Evolutionary conservation across 495 filamentous ascomycete genomes (phyloP).

Genomic region (Chlorociboria aeruginascens): DNA sequence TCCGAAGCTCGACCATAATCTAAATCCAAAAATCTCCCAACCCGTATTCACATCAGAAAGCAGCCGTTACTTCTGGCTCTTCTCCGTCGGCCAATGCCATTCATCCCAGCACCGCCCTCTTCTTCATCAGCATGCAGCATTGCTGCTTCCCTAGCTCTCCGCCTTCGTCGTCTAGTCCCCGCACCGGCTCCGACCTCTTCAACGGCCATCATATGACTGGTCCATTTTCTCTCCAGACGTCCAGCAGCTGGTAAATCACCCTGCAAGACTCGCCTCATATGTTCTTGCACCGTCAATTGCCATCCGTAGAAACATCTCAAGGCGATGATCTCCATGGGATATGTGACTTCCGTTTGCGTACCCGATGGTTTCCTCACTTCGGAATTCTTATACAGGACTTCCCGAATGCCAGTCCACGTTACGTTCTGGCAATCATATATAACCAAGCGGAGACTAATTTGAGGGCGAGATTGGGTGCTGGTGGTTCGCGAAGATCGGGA

Average conservation of each 20-base stretch:
- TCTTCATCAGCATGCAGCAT: slow-evolving; percentile 67
- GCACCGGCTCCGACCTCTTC: slow-evolving; percentile 64
- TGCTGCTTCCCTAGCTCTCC: slow-evolving; percentile 67
- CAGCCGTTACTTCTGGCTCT: slow-evolving; percentile 45
- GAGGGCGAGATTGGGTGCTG: slow-evolving; percentile 29
- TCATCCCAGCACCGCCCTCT: slow-evolving; percentile 38
- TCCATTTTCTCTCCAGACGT: slow-evolving; percentile 81
- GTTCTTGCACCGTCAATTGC: slow-evolving; percentile 90
- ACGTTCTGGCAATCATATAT: slow-evolving; percentile 84
- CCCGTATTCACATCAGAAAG: slow-evolving; percentile 36
- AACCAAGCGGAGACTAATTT: slow-evolving; percentile 60
- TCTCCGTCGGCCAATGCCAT: slow-evolving; percentile 25
- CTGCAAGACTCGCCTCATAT: slow-evolving; percentile 68
- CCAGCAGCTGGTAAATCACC: slow-evolving; percentile 60
- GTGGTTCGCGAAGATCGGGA: slow-evolving; percentile 42
- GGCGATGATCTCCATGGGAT: slow-evolving; percentile 62
- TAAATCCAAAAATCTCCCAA: not conserved
- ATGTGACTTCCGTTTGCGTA: slow-evolving; percentile 22
- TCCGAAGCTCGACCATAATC: not conserved
- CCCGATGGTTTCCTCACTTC: slow-evolving; percentile 37
- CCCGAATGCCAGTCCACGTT: slow-evolving; percentile 85
- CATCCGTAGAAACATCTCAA: slow-evolving; percentile 92
- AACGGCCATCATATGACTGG: slow-evolving; percentile 81
- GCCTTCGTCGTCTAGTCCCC: slow-evolving; percentile 50
- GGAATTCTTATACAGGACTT: slow-evolving; percentile 75